These are phyloP conservation scores for Xylaria sp. DNA, from an alignment of 495 filamentous ascomycete species.

Conservation along the genomic window DNA sequence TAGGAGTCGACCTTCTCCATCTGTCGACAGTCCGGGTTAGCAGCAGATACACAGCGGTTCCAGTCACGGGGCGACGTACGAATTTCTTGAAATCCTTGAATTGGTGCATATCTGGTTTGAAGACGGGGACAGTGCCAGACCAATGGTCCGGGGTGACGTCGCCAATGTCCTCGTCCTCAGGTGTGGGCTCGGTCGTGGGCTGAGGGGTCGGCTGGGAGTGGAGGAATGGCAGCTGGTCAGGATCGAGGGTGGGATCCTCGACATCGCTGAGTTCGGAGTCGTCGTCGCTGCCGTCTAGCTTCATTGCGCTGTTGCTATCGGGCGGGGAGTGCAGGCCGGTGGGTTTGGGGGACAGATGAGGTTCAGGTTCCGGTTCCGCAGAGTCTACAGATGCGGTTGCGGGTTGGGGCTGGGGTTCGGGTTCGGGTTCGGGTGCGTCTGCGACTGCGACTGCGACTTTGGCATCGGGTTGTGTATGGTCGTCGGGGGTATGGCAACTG, in stretches of 20 bases:
- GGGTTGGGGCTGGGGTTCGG: not conserved
- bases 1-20: slow-evolving; percentile 89
- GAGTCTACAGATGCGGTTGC: not conserved
- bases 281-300: slow-evolving; percentile 52
- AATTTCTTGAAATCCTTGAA: slow-evolving; percentile 90
- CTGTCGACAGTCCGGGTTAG: slow-evolving; percentile 36
- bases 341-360: slow-evolving; percentile 38
- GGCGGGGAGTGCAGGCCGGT: slow-evolving; percentile 58
- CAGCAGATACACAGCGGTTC: slow-evolving; percentile 10
- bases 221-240: slow-evolving; percentile 38
- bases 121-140: slow-evolving; percentile 88
- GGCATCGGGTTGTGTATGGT: slow-evolving; percentile 15
- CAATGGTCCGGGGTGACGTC: slow-evolving; percentile 84
- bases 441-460: not conserved
- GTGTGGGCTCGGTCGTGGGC: slow-evolving; percentile 37
- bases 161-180: slow-evolving; percentile 71
- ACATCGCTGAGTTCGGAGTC: slow-evolving; percentile 66
- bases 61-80: slow-evolving; percentile 48
- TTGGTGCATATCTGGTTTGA: slow-evolving; percentile 94
- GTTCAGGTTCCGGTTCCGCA: not conserved
- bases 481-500: slow-evolving; percentile 5
- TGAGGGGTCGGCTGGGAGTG: slow-evolving; percentile 25
- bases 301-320: slow-evolving; percentile 59
- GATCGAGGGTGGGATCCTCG: slow-evolving; percentile 49
- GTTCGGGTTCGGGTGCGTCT: not conserved